Percentiles rank a stretch among this genome's conserved stretches.
Evolutionary conservation across 192 early-diverging fungal genomes (phyloP).

Genomic region (Dissophora ornata): DNA sequence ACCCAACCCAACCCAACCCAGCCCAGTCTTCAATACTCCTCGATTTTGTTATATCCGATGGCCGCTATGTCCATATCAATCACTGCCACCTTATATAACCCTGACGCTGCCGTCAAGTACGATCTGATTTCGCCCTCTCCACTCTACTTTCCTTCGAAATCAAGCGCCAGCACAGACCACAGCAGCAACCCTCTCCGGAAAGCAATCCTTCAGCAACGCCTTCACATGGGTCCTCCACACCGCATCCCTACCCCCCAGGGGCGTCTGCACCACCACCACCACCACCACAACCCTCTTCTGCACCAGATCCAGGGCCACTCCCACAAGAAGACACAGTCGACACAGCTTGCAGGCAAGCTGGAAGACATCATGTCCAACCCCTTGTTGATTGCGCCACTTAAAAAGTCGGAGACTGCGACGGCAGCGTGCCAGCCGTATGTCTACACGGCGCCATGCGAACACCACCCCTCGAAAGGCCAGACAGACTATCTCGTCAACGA

Average conservation of each 20-base stretch:
- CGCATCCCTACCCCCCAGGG: conserved; percentile 9
- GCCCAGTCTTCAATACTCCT: not conserved
- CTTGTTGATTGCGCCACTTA: conserved; percentile 35
- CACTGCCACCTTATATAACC: conserved; percentile 36
- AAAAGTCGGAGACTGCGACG: not conserved
- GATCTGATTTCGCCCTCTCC: conserved; percentile 37
- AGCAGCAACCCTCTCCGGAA: conserved; percentile 22
- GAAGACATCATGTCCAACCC: conserved; percentile 53
- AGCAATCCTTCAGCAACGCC: conserved; percentile 24
- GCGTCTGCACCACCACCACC: conserved; percentile 6
- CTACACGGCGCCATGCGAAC: conserved; percentile 52
- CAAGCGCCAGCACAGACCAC: not conserved
- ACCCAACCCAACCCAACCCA: not conserved
- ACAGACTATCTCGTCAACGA: conserved; percentile 54
- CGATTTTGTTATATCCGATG: conserved; percentile 7
- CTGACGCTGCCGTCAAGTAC: conserved; percentile 37
- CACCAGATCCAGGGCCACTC: conserved; percentile 34
- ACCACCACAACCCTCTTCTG: conserved; percentile 11
- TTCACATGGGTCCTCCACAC: conserved; percentile 25
- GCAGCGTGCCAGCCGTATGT: conserved; percentile 31
- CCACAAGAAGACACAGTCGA: conserved; percentile 45
- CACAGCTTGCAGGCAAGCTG: conserved; percentile 43
- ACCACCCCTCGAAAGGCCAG: conserved; percentile 46
- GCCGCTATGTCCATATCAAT: conserved; percentile 45
- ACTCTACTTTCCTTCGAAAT: not conserved